Percentiles rank a stretch among this genome's conserved stretches.
phyloP scores from a whole-genome alignment of 768 basidiomycete genomes.

The Mycena alexandri region DNA sequence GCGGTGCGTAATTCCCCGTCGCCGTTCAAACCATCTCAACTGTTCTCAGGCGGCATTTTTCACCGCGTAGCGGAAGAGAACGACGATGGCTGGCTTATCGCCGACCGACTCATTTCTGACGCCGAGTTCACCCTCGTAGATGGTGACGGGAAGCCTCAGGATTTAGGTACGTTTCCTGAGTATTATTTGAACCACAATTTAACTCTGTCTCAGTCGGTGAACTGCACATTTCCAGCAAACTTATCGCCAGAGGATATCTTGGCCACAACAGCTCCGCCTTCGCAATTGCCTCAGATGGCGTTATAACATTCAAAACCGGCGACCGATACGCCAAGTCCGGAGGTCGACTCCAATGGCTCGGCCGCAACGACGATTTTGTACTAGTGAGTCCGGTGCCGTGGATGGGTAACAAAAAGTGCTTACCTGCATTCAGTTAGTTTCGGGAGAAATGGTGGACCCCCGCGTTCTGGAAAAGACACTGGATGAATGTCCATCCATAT shows the following conservation, averaged over 20 bases:
- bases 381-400: constrained; percentile 37
- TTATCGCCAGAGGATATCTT: constrained; percentile 47
- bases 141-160: constrained; percentile 38
- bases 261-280: constrained; percentile 45
- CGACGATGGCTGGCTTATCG: constrained; percentile 40
- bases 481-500: constrained; percentile 41
- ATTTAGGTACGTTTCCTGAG: constrained; percentile 37
- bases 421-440: constrained; percentile 44
- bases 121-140: constrained; percentile 43
- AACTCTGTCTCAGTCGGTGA: constrained; percentile 43
- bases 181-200: not conserved
- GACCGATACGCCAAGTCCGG: constrained; percentile 46
- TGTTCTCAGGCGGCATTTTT: constrained; percentile 45
- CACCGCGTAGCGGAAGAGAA: constrained; percentile 41
- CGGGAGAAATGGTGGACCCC: constrained; percentile 52
- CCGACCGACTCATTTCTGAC: constrained; percentile 44
- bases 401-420: not conserved
- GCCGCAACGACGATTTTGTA: constrained; percentile 52
- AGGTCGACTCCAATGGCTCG: constrained; percentile 47
- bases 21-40: not conserved
- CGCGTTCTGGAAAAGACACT: constrained; percentile 47
- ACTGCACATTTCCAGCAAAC: constrained; percentile 45
- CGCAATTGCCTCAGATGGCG: constrained; percentile 42
- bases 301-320: constrained; percentile 48
- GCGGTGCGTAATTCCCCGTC: constrained; percentile 39